A percentile compares a stretch with the other conserved stretches of the same genome.
Conservation (phyloP, 768 basidiomycete species). For the Fomitopsis serialis region DNA sequence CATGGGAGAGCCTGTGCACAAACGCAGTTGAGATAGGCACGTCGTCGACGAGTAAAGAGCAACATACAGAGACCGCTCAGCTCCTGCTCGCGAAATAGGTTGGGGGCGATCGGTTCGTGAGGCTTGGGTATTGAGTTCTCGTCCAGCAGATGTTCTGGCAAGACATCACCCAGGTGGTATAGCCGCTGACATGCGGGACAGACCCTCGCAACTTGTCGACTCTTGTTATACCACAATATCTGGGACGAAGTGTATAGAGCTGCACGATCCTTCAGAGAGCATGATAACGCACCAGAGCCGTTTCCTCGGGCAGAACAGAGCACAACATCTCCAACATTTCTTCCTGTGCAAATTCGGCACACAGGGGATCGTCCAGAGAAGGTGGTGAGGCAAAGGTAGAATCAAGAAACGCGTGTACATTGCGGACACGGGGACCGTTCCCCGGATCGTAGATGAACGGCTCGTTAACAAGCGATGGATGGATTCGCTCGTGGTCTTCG, state of each 20-base stretch:
- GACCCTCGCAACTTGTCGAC: constrained; percentile 59
- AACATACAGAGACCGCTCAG: constrained; percentile 75
- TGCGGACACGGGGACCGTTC: constrained; percentile 70
- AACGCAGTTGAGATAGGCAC: not conserved
- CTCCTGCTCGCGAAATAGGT: constrained; percentile 53
- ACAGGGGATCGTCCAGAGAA: constrained; percentile 57
- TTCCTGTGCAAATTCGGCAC: constrained; percentile 71
- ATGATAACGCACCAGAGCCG: constrained; percentile 50
- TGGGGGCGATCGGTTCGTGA: constrained; percentile 21
- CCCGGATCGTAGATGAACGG: constrained; percentile 77
- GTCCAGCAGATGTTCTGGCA: constrained; percentile 37
- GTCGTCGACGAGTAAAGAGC: not conserved
- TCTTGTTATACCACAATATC: constrained; percentile 87
- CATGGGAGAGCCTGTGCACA: constrained; percentile 58
- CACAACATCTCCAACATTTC: constrained; percentile 72
- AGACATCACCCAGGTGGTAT: constrained; percentile 62
- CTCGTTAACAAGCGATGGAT: constrained; percentile 15
- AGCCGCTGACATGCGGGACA: constrained; percentile 76
- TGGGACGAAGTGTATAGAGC: constrained; percentile 18
- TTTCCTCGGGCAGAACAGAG: constrained; percentile 66
- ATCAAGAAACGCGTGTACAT: constrained; percentile 57
- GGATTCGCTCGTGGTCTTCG: constrained; percentile 11
- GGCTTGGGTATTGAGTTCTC: constrained; percentile 9
- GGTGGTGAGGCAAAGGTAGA: constrained; percentile 67
- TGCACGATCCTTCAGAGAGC: not conserved